Evolutionary conservation across 306 rosid genomes (phyloP).

Genomic region (Acacia acuminata): DNA sequence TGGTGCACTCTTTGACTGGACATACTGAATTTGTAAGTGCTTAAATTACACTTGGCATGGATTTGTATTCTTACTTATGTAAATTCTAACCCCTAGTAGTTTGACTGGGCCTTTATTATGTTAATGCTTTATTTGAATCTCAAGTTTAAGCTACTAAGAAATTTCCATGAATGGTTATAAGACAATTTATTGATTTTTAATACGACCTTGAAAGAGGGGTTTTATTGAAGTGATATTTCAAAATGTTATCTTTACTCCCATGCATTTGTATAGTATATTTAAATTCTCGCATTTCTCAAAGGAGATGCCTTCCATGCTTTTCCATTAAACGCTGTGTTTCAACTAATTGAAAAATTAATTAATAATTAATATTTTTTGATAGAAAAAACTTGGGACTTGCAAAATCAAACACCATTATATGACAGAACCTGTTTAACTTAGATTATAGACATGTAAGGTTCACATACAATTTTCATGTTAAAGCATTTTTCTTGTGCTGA

Average conservation of each 20-base stretch:
- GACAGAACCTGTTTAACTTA: background rate
- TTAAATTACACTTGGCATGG: background rate
- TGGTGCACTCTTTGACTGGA: slow-evolving; percentile 97
- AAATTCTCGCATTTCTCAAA: background rate
- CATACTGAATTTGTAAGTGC: slow-evolving; percentile 89
- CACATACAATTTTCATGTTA: no score
- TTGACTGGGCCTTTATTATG: background rate
- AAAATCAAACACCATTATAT: background rate
- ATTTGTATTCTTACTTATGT: background rate
- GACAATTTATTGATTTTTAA: background rate
- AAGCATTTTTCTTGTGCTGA: no score
- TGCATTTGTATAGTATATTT: background rate
- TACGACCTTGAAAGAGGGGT: slow-evolving; percentile 11
- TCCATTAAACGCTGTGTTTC: background rate
- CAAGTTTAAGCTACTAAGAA: slow-evolving; percentile 2
- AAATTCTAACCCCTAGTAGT: background rate
- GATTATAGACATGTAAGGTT: background rate
- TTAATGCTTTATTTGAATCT: background rate
- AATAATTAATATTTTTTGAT: background rate
- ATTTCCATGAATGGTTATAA: background rate
- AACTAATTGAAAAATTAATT: background rate
- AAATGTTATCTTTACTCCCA: slow-evolving; percentile 13
- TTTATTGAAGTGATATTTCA: slow-evolving; percentile 5
- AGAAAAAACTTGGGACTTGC: background rate
- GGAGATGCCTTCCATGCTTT: background rate